Evolutionary conservation across 805 yeast species (phyloP).

Genomic region (Pichia thaimueangensis): DNA sequence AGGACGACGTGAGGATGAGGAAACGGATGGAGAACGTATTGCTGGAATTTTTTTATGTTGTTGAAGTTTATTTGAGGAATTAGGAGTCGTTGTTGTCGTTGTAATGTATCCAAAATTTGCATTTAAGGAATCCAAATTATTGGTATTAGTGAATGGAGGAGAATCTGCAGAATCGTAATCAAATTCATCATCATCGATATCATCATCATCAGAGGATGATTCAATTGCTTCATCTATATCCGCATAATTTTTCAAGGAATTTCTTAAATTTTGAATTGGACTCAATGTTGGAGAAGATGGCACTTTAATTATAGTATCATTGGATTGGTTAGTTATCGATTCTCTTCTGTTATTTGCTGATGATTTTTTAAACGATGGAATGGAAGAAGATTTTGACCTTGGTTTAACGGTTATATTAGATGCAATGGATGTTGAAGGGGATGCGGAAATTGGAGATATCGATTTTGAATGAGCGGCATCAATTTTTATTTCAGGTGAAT

Average conservation of each 20-base stretch:
- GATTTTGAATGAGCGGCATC: no score
- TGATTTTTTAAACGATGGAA: no score
- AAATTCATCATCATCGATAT: conserved; percentile 28
- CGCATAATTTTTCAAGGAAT: conserved; percentile 24
- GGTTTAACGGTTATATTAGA: no score
- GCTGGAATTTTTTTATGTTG: conserved; percentile 3
- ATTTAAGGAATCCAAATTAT: not conserved
- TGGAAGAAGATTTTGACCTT: not conserved
- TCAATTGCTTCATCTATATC: conserved; percentile 35
- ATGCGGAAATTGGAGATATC: not conserved
- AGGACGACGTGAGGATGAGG: conserved; percentile 24
- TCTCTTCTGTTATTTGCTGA: no score
- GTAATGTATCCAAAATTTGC: no score
- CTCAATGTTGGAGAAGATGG: conserved; percentile 35
- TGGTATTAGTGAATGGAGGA: conserved; percentile 1
- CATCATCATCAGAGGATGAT: conserved; percentile 35
- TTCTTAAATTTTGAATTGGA: conserved; percentile 27
- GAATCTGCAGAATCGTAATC: conserved; percentile 2
- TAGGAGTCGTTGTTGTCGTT: not conserved
- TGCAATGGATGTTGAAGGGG: not conserved
- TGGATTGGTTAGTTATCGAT: conserved; percentile 41
- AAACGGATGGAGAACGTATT: conserved; percentile 21
- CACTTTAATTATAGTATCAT: conserved; percentile 37
- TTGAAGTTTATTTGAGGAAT: not conserved
- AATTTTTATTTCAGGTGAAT: no score